Evolutionary conservation across 768 basidiomycete species (phyloP).

Genomic region (Strobilomyces confusus): DNA sequence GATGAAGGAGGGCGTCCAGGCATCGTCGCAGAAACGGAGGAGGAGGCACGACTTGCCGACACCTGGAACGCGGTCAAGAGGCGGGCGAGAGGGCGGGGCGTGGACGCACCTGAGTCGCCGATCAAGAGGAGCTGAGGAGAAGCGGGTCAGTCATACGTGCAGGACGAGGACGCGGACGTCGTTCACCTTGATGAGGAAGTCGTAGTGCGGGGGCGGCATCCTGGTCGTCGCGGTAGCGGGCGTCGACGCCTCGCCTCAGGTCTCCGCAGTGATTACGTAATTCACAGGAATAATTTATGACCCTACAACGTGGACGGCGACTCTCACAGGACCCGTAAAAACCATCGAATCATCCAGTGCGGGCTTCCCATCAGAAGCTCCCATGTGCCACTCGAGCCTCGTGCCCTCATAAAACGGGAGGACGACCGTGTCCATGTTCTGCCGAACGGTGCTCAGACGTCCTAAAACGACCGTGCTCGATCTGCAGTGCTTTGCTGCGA

Average conservation of each 20-base stretch:
- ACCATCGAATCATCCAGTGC: too few relatives aligned
- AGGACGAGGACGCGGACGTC: neutral
- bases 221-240: neutral
- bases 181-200: constrained; percentile 88
- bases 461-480: constrained; percentile 10
- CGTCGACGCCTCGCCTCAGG: too few relatives aligned
- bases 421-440: neutral
- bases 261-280: too few relatives aligned
- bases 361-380: too few relatives aligned
- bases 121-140: constrained; percentile 78
- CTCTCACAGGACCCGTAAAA: too few relatives aligned
- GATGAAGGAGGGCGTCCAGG: constrained; percentile 99
- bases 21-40: constrained; percentile 97
- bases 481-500: constrained; percentile 16
- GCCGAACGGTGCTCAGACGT: neutral
- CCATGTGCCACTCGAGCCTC: too few relatives aligned
- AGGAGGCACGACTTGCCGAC: constrained; percentile 97
- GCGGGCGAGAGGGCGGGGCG: neutral
- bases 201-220: constrained; percentile 94
- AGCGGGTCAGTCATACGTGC: neutral
- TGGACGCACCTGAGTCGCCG: constrained; percentile 78
- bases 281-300: too few relatives aligned
- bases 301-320: too few relatives aligned
- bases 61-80: constrained; percentile 42
- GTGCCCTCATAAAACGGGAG: too few relatives aligned